Evolutionary conservation across 1,284 basidiomycete genomes (phyloP).

Genomic region (Naganishia albida): DNA sequence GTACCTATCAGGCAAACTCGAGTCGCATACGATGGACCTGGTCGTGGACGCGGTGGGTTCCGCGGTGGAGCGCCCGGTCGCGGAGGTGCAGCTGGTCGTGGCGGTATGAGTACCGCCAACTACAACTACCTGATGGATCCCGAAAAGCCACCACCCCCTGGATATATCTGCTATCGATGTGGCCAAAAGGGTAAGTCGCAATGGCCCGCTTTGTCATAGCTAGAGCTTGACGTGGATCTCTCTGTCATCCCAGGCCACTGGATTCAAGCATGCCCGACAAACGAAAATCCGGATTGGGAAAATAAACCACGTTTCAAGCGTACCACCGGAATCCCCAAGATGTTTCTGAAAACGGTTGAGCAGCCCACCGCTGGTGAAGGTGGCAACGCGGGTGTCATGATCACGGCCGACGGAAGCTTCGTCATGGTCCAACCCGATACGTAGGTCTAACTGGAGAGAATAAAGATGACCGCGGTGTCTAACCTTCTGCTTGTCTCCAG

Average conservation of each 20-base stretch:
- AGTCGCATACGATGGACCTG: constrained; percentile 66
- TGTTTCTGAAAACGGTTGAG: constrained; percentile 95
- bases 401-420: constrained; percentile 93
- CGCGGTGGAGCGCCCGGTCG: constrained; percentile 41
- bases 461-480: constrained; percentile 24
- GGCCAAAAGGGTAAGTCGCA: constrained; percentile 82
- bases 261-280: constrained; percentile 99
- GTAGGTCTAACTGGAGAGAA: constrained; percentile 59
- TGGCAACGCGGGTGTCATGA: constrained; percentile 83
- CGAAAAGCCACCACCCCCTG: constrained; percentile 66
- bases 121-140: constrained; percentile 49
- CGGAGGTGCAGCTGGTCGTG: constrained; percentile 36
- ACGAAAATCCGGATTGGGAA: constrained; percentile 91
- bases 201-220: constrained; percentile 9
- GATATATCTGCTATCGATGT: constrained; percentile 99
- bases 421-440: constrained; percentile 90
- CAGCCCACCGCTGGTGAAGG: constrained; percentile 65
- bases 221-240: constrained; percentile 26
- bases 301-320: constrained; percentile 94
- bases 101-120: constrained; percentile 35
- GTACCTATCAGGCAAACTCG: constrained; percentile 64
- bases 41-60: constrained; percentile 63
- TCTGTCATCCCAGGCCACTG: constrained; percentile 74
- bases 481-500: constrained; percentile 54
- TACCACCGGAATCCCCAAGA: constrained; percentile 95